These are phyloP conservation scores for Apiotrichum gamsii DNA, from an alignment of 1,284 basidiomycete species.

Conservation along the genomic window DNA sequence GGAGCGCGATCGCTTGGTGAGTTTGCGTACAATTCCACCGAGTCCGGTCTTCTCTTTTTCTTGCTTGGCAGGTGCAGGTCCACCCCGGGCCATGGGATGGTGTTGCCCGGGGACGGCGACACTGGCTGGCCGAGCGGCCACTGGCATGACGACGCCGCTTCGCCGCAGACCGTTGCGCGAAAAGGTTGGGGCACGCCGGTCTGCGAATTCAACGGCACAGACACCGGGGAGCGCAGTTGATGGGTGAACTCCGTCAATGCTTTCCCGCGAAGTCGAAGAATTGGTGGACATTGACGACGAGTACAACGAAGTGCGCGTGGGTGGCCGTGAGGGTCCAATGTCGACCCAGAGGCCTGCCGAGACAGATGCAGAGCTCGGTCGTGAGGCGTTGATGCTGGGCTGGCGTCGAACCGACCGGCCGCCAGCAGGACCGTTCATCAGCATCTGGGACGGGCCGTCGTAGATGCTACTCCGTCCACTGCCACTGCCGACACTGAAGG, in stretches of 20 bases:
- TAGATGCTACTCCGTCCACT: too few species aligned
- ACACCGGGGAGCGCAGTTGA: constrained; percentile 11
- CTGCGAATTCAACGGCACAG: constrained; percentile 7
- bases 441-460: too few species aligned
- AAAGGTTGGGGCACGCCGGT: constrained; percentile 11
- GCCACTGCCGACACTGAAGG: too few species aligned
- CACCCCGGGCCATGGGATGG: too few species aligned
- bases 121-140: constrained; percentile 1
- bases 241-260: constrained; percentile 2
- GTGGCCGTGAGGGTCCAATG: background rate
- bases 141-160: constrained; percentile 9
- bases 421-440: too few species aligned
- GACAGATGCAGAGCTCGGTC: background rate
- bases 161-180: constrained; percentile 3
- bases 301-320: background rate
- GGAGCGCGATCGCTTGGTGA: background rate
- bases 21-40: background rate
- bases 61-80: too few species aligned
- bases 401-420: too few species aligned
- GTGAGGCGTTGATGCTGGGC: background rate
- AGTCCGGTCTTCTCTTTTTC: too few species aligned
- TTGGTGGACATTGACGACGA: background rate
- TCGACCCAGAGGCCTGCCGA: background rate
- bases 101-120: background rate
- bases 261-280: background rate